Evolutionary conservation across 768 basidiomycete species (phyloP), one percentile per base, ranked within the genome.

Genomic region (Phylloporus arenicola): DNA sequence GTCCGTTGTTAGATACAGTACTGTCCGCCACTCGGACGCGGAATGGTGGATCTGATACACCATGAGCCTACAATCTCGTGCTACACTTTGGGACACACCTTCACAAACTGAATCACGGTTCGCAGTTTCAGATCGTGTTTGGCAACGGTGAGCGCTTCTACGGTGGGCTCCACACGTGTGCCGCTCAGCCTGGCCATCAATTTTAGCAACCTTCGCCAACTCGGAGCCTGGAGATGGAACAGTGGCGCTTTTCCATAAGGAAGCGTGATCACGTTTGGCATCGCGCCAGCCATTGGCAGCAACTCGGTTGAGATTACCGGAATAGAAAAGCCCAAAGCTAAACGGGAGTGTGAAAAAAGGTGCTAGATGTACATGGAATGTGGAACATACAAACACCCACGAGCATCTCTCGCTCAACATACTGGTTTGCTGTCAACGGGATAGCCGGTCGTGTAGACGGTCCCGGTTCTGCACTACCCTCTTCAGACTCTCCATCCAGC

Each of bases 1-100:
- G 59, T 92, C 89, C 47, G 88, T 78, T 1, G 85, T 83, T 57
- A 92, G 80, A 76, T 88, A 91, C 14, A 91, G 64, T 19, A 91
- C 70, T 10, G 83, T 82, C 47, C 84, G 77, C 89, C 89, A 92
- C 16, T 82, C 79, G 5, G 68, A 59, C 0, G 82, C 75, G 17
- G 73, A 60, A 34, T 75, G 79, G 58, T 85, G 80, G 9, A 83
- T 73, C 86, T 54, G 42, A 25, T 27, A 35, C 41, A 17, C 12
- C 25, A 40, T 54, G 40, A 55, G 52, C 34, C 10, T 10, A 31
- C 11, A 13, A 0, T 10, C 24, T 31, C 34, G 19, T 43, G 12
- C 48, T 38, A 30, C 30, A 17, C 29, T 42, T 13, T 39, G 45
- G 9, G 31, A 58, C 76, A 46, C 57, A 87, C 88, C 74, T 82